phyloP scores from a whole-genome alignment of 2,329 filamentous ascomycete species.

The Thielaviopsis musarum region DNA sequence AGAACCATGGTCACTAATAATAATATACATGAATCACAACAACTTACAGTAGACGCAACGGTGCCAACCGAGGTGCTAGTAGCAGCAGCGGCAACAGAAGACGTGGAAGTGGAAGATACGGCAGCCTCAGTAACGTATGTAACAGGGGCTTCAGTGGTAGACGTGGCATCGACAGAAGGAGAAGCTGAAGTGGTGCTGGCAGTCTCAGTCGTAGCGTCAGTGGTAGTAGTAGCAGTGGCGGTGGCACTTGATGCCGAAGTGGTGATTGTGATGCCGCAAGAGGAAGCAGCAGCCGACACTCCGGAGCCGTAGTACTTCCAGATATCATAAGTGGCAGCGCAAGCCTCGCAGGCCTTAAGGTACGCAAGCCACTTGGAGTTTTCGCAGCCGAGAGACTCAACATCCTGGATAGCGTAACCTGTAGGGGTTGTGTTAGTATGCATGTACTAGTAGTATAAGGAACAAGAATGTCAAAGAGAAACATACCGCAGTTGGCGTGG shows the following conservation, averaged over 20 bases:
- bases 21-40: background rate
- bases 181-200: background rate
- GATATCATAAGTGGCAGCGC: conserved; percentile 25
- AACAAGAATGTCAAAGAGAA: background rate
- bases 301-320: conserved; percentile 26
- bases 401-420: conserved; percentile 19
- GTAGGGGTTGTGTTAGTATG: conserved; percentile 1
- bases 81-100: background rate
- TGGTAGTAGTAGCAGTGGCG: background rate
- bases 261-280: conserved; percentile 17
- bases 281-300: conserved; percentile 22
- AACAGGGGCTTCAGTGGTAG: background rate
- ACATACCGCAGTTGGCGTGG: conserved; percentile 33
- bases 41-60: conserved; percentile 6
- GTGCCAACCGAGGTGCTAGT: background rate
- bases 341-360: conserved; percentile 28
- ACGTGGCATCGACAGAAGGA: background rate
- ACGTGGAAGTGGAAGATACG: background rate
- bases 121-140: background rate
- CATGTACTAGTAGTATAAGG: too few relatives aligned
- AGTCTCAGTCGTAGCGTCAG: background rate
- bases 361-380: conserved; percentile 23
- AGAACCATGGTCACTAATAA: background rate
- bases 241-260: background rate
- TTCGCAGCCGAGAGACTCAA: conserved; percentile 17